Conservation (phyloP, 2,329 filamentous ascomycete species). For the Monilinia aucupariae region DNA sequence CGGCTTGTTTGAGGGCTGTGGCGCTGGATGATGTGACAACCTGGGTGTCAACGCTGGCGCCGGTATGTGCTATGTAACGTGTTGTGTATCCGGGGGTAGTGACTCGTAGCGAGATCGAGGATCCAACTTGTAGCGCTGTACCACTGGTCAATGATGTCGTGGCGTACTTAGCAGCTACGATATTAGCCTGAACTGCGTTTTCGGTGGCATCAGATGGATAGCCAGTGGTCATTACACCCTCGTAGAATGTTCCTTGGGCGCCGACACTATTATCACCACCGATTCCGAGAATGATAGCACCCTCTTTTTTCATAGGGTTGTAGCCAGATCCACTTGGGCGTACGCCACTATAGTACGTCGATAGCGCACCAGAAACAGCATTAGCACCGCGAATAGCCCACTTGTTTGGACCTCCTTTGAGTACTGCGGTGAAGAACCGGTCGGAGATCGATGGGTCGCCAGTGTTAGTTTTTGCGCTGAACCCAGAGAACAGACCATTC, state of each 20-base stretch:
- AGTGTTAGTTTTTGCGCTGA: constrained; percentile 42
- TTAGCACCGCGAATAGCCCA: constrained; percentile 58
- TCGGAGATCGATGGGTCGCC: constrained; percentile 47
- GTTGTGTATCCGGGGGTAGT: constrained; percentile 51
- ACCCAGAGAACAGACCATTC: constrained; percentile 59
- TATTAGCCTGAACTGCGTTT: constrained; percentile 52
- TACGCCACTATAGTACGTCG: constrained; percentile 53
- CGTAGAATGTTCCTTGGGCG: constrained; percentile 59
- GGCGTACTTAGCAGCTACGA: constrained; percentile 55
- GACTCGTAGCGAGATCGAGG: constrained; percentile 47
- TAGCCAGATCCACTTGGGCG: constrained; percentile 50
- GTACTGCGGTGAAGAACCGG: constrained; percentile 51
- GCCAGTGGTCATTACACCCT: constrained; percentile 58
- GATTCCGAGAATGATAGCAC: constrained; percentile 63
- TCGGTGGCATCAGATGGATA: constrained; percentile 57
- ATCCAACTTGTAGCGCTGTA: constrained; percentile 43
- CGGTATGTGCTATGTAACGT: constrained; percentile 51
- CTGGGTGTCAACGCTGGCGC: constrained; percentile 48
- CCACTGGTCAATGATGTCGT: constrained; percentile 44
- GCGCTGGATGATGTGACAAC: constrained; percentile 48
- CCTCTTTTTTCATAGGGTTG: constrained; percentile 56
- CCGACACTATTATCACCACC: constrained; percentile 55
- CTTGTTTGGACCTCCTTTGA: constrained; percentile 51
- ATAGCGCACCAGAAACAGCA: constrained; percentile 47
- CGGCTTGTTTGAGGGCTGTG: constrained; percentile 45